A percentile compares a stretch with the other conserved stretches of the same genome.
phyloP scores from a whole-genome alignment of 176 grass and related monocot genomes.

The Coix lacrymajobi region DNA sequence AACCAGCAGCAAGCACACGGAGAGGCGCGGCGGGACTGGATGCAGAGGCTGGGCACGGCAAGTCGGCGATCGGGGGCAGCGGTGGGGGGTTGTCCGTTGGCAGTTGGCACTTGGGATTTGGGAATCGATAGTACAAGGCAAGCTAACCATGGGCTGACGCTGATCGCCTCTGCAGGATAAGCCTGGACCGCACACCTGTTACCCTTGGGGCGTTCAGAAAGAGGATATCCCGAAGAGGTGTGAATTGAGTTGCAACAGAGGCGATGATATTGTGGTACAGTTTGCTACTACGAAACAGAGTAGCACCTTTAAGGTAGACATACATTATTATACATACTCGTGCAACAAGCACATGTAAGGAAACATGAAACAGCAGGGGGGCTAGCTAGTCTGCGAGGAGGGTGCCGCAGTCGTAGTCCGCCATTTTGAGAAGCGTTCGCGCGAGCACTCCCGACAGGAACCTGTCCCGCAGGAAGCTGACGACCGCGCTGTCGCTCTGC shows the following conservation, averaged over 20 bases:
- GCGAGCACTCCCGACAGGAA: slow-evolving; percentile 30
- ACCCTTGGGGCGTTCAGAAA: too few relatives aligned
- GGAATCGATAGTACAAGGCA: too few relatives aligned
- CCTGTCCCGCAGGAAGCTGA: slow-evolving; percentile 48
- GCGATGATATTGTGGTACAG: too few relatives aligned
- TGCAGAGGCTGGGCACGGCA: background rate
- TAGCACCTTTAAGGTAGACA: too few relatives aligned
- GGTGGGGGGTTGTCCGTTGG: too few relatives aligned
- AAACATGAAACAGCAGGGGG: background rate
- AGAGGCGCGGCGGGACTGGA: background rate
- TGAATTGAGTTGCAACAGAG: too few relatives aligned
- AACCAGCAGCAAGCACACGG: background rate
- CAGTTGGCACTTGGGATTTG: too few relatives aligned
- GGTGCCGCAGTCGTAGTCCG: slow-evolving; percentile 48
- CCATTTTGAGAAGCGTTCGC: background rate
- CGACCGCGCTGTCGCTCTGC: slow-evolving; percentile 13
- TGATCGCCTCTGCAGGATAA: too few relatives aligned
- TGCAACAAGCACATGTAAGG: background rate
- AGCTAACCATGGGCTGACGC: too few relatives aligned
- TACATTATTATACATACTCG: background rate
- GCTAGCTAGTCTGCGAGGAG: slow-evolving; percentile 17
- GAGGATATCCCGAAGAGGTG: too few relatives aligned
- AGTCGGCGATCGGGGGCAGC: too few relatives aligned
- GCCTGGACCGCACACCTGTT: too few relatives aligned
- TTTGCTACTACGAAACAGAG: background rate